Evolutionary conservation across 1,284 basidiomycete species (phyloP).

Genomic region (Rhodotorula sp.): DNA sequence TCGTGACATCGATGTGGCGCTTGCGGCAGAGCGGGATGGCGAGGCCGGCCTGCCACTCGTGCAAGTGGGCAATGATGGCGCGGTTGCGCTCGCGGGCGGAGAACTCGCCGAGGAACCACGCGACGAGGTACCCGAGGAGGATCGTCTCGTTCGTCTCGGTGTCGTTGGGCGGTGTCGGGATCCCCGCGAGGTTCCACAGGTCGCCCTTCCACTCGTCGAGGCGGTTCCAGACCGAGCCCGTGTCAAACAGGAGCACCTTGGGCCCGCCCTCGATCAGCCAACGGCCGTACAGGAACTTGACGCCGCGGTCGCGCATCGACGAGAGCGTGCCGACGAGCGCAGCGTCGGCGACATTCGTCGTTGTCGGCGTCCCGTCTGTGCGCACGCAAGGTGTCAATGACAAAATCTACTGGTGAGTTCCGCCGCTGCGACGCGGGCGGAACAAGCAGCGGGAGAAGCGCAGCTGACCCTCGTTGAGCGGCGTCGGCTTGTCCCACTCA

Average conservation of each 20-base stretch:
- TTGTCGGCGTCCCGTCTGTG: constrained; percentile 25
- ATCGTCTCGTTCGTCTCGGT: constrained; percentile 99
- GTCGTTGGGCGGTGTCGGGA: constrained; percentile 92
- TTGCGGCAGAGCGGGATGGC: constrained; percentile 95
- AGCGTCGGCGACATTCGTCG: constrained; percentile 48
- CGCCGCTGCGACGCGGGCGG: background rate
- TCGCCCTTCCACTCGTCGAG: constrained; percentile 99
- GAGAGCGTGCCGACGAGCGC: constrained; percentile 70
- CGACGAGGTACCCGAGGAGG: constrained; percentile 95
- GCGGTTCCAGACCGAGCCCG: constrained; percentile 77
- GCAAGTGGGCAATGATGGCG: constrained; percentile 94
- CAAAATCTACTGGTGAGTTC: background rate
- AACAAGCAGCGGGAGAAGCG: no score
- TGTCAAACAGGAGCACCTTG: constrained; percentile 92
- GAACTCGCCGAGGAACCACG: constrained; percentile 95
- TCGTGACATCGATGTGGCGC: constrained; percentile 94
- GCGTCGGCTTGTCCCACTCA: constrained; percentile 61
- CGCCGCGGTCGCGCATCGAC: constrained; percentile 79
- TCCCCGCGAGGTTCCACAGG: constrained; percentile 96
- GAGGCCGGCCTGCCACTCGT: constrained; percentile 98
- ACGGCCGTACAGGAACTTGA: constrained; percentile 90
- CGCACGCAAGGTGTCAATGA: background rate
- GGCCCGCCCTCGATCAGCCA: constrained; percentile 98
- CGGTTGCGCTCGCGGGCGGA: constrained; percentile 57
- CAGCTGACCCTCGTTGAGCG: constrained; percentile 24